Conservation (phyloP, 2,329 filamentous ascomycete genomes). For the Diaporthe amygdali region DNA sequence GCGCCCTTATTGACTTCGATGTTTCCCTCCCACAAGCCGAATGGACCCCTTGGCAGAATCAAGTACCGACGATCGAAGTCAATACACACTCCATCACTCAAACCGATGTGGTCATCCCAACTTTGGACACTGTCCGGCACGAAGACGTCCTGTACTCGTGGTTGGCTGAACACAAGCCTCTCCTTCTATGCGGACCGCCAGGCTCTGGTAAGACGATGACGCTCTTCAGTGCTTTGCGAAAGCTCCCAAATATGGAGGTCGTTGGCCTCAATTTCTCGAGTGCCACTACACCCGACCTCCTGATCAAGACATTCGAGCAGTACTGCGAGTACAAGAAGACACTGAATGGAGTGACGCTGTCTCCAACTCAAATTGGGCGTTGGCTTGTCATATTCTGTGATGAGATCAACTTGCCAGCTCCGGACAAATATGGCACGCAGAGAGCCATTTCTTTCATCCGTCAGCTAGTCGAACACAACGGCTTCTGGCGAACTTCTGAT, state of each 20-base stretch:
- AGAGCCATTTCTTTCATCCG: slow-evolving; percentile 96
- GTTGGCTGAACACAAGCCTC: slow-evolving; percentile 97
- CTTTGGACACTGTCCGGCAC: slow-evolving; percentile 93
- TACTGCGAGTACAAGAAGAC: slow-evolving; percentile 99
- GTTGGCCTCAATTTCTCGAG: slow-evolving; percentile 99
- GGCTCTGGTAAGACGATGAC: slow-evolving; percentile 99
- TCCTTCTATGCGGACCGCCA: slow-evolving; percentile 94
- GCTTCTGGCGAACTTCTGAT: slow-evolving; percentile 97
- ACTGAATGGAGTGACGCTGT: slow-evolving; percentile 91
- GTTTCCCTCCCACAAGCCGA: slow-evolving; percentile 85
- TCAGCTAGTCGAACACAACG: slow-evolving; percentile 97
- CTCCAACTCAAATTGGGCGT: slow-evolving; percentile 92
- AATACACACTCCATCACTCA: slow-evolving; percentile 98
- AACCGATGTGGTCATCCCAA: slow-evolving; percentile 98
- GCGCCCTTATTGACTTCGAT: slow-evolving; percentile 95
- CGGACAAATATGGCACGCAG: slow-evolving; percentile 97
- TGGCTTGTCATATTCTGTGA: slow-evolving; percentile 99
- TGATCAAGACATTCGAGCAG: slow-evolving; percentile 99
- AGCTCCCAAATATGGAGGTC: slow-evolving; percentile 98
- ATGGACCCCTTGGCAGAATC: slow-evolving; percentile 92
- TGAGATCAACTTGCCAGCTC: slow-evolving; percentile 97
- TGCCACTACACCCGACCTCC: slow-evolving; percentile 93
- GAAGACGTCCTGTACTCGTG: slow-evolving; percentile 99
- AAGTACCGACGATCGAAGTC: slow-evolving; percentile 93
- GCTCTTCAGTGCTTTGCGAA: slow-evolving; percentile 94